A percentile compares a stretch with the other conserved stretches of the same genome.
Evolutionary conservation across 2,329 filamentous ascomycete species (phyloP).

Genomic region (Rutstroemia sp.): DNA sequence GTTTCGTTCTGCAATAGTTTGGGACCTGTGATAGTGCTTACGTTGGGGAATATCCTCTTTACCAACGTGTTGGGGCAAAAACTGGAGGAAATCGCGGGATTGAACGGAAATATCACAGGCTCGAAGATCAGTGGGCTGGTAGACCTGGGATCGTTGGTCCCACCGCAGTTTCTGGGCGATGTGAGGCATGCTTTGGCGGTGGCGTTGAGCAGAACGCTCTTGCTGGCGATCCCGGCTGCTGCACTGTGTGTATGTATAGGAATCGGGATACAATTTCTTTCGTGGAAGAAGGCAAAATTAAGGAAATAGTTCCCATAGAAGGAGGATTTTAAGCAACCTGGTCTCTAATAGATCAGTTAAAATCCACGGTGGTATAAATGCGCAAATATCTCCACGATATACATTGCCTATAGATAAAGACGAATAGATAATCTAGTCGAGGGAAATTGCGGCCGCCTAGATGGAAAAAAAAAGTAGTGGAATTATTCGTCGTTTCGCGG

Average conservation of each 20-base stretch:
- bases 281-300: neutral
- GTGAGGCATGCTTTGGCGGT: neutral
- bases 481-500: too few relatives aligned
- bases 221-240: neutral
- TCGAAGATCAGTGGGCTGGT: neutral
- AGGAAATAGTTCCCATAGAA: too few relatives aligned
- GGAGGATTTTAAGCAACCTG: too few relatives aligned
- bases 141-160: neutral
- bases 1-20: neutral
- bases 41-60: neutral
- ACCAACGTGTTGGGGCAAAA: neutral
- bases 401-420: too few relatives aligned
- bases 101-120: neutral
- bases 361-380: too few relatives aligned
- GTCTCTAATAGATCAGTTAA: too few relatives aligned
- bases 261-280: neutral
- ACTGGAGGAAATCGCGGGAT: neutral
- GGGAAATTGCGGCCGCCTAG: too few relatives aligned
- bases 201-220: neutral
- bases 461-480: too few relatives aligned
- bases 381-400: too few relatives aligned
- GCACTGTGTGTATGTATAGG: neutral
- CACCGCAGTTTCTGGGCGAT: neutral
- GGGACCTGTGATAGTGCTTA: neutral
- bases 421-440: too few relatives aligned